Conservation (phyloP, 176 grass and related monocot species). For the Aegilops tauschii region DNA sequence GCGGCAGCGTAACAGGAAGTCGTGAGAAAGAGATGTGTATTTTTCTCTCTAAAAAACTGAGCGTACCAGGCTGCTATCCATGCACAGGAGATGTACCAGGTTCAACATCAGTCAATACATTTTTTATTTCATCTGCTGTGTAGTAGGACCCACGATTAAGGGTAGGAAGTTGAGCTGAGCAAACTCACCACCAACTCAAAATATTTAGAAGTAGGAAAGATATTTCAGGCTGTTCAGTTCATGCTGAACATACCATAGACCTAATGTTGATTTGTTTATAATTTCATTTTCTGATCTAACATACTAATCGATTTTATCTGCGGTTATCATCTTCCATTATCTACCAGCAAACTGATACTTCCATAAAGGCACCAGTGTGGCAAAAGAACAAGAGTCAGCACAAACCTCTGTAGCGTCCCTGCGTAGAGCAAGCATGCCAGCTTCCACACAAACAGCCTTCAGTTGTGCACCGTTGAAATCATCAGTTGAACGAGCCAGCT, state of each 20-base stretch:
- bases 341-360: background rate
- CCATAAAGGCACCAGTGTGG: background rate
- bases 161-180: too few relatives aligned
- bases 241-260: conserved; percentile 2
- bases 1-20: too few relatives aligned
- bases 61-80: too few relatives aligned
- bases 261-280: background rate
- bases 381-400: background rate
- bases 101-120: too few relatives aligned
- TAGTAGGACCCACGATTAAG: too few relatives aligned
- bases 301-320: background rate
- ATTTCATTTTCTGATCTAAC: background rate
- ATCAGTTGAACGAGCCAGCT: conserved; percentile 80
- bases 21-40: too few relatives aligned
- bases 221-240: background rate
- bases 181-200: too few relatives aligned
- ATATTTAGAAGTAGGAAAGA: background rate
- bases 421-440: conserved; percentile 88
- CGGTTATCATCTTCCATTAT: background rate
- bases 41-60: too few relatives aligned
- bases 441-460: conserved; percentile 95
- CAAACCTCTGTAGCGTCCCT: conserved; percentile 87
- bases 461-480: conserved; percentile 89
- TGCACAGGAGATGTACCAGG: too few relatives aligned
- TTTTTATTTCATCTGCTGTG: too few relatives aligned